These are phyloP conservation scores for Murraya paniculata DNA, from an alignment of 345 rosid genomes.

Conservation along the genomic window DNA sequence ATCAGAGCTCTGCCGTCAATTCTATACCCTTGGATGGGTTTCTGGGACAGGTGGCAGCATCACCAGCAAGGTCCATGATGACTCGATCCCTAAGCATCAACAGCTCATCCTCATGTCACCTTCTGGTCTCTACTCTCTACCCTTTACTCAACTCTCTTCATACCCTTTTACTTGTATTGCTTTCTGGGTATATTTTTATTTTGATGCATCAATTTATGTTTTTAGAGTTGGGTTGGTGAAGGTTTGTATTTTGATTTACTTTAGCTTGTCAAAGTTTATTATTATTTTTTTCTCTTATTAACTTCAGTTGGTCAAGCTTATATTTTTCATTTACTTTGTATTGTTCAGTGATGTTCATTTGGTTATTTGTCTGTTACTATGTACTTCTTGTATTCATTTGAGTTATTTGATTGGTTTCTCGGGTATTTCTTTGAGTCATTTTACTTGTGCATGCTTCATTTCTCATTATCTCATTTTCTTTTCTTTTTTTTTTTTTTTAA, in stretches of 20 bases:
- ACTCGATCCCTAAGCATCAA: slow-evolving; percentile 56
- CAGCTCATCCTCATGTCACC: slow-evolving; percentile 97
- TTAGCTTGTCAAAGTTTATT: background rate
- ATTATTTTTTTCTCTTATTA: background rate
- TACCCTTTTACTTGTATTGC: background rate
- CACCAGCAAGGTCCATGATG: slow-evolving; percentile 78
- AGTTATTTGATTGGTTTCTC: background rate
- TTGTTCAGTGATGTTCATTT: background rate
- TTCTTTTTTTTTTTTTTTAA: no score
- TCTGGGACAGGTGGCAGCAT: slow-evolving; percentile 96
- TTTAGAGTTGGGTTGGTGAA: background rate
- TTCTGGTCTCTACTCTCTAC: slow-evolving; percentile 50
- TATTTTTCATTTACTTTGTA: background rate
- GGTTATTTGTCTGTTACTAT: background rate
- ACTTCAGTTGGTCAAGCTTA: background rate
- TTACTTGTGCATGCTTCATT: background rate
- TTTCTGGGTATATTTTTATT: slow-evolving; percentile 7
- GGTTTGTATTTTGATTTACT: background rate
- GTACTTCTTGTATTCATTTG: background rate
- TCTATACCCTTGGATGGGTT: slow-evolving; percentile 91
- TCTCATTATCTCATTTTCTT: background rate
- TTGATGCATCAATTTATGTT: background rate
- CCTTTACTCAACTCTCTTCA: background rate
- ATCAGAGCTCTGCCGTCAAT: slow-evolving; percentile 83
- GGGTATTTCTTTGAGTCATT: background rate